Conservation (phyloP, 306 rosid genomes). For the Rubus parviflorus region DNA sequence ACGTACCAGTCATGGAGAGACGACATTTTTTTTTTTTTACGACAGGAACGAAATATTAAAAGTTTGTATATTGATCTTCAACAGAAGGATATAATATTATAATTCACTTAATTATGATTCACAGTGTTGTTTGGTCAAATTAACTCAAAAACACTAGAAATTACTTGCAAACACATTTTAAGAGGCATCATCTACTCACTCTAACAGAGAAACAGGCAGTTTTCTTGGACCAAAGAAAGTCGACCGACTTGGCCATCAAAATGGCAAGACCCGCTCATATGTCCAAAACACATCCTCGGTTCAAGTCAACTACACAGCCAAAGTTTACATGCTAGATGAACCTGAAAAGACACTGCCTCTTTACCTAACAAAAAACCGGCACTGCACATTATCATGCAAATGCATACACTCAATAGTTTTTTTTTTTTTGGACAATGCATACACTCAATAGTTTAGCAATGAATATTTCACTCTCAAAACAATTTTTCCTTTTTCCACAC, state of each 20-base stretch:
- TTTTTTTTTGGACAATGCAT: too few species aligned
- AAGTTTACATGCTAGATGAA: conserved; percentile 28
- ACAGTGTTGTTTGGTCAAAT: background rate
- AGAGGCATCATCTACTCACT: background rate
- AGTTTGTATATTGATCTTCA: background rate
- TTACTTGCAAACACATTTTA: background rate
- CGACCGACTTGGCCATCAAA: conserved; percentile 4
- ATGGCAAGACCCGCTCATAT: background rate
- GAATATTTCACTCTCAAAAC: conserved; percentile 79
- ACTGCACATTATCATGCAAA: conserved; percentile 44
- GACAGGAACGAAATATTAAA: too few species aligned
- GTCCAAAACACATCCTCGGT: conserved; percentile 27
- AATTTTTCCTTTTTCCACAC: conserved; percentile 77
- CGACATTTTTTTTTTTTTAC: too few species aligned
- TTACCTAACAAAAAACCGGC: conserved; percentile 39
- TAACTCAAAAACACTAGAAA: background rate
- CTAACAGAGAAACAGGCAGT: background rate
- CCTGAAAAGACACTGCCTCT: conserved; percentile 21
- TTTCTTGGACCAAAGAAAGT: background rate
- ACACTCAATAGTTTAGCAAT: conserved; percentile 63
- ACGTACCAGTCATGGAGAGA: background rate
- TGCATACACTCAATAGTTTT: conserved; percentile 50
- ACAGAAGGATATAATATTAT: background rate
- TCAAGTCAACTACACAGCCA: conserved; percentile 33
- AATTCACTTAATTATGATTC: background rate